These are phyloP conservation scores for Rosa rugosa DNA, from an alignment of 306 rosid species.

Conservation along the genomic window DNA sequence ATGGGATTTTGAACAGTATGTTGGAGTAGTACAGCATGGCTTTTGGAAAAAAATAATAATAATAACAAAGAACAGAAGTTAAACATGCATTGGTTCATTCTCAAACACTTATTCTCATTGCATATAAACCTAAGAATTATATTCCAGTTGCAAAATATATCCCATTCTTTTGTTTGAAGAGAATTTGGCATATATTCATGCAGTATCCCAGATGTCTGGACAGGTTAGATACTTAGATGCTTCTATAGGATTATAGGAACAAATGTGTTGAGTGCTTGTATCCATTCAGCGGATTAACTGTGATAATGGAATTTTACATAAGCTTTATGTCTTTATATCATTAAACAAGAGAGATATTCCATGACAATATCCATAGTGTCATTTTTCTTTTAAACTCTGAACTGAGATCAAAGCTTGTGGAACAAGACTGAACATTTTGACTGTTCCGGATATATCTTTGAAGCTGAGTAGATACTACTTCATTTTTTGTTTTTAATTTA, in stretches of 20 bases:
- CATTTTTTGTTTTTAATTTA: neutral
- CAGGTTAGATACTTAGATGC: neutral
- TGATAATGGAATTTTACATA: neutral
- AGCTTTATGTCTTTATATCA: neutral
- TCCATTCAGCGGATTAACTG: neutral
- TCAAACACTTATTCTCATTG: neutral
- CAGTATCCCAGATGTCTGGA: neutral
- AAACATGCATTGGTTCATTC: neutral
- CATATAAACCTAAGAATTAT: neutral
- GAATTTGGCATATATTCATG: neutral
- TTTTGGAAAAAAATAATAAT: neutral
- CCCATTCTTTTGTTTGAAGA: neutral
- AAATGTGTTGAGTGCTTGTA: neutral
- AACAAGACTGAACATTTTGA: neutral
- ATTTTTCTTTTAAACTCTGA: neutral
- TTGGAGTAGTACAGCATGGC: neutral
- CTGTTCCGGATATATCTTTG: neutral
- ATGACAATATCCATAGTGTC: neutral
- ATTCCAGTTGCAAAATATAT: neutral
- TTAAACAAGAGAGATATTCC: neutral
- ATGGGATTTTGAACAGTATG: neutral
- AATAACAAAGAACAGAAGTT: neutral
- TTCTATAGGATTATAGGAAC: neutral
- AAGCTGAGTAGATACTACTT: neutral
- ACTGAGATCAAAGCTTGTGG: conserved; percentile 1